Percentiles rank a stretch among this genome's conserved stretches.
These are phyloP conservation scores for Hypoxylon sp. DNA, from an alignment of 2,329 filamentous ascomycete species.

Conservation along the genomic window DNA sequence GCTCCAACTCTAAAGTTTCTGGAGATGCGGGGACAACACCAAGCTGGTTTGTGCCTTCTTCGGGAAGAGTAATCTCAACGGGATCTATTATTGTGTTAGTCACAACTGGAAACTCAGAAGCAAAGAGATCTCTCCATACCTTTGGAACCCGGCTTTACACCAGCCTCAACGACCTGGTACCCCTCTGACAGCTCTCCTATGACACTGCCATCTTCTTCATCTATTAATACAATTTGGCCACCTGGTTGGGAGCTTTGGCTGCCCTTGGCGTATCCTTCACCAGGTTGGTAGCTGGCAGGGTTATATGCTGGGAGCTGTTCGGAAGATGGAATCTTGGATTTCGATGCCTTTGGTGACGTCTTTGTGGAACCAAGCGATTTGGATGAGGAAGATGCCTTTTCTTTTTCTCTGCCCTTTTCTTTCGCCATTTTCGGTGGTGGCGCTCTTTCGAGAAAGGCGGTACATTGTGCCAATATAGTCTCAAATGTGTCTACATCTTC, in stretches of 20 bases:
- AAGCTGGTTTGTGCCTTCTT: slow-evolving; percentile 69
- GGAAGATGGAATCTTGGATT: slow-evolving; percentile 52
- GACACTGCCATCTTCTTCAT: slow-evolving; percentile 95
- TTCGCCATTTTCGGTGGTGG: slow-evolving; percentile 62
- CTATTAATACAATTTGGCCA: slow-evolving; percentile 88
- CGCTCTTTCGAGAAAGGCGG: slow-evolving; percentile 89
- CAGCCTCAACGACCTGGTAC: slow-evolving; percentile 81
- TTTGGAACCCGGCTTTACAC: slow-evolving; percentile 87
- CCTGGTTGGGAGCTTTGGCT: slow-evolving; percentile 65
- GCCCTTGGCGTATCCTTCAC: slow-evolving; percentile 77
- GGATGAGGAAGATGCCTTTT: slow-evolving; percentile 37
- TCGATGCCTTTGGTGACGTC: slow-evolving; percentile 47
- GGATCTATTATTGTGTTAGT: slow-evolving; percentile 63
- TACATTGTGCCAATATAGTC: slow-evolving; percentile 97
- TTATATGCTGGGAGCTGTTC: slow-evolving; percentile 74
- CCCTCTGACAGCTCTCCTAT: slow-evolving; percentile 89
- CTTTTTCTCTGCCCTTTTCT: slow-evolving; percentile 42
- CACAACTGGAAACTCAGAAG: slow-evolving; percentile 23
- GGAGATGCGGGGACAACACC: slow-evolving; percentile 72
- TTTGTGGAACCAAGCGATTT: slow-evolving; percentile 35
- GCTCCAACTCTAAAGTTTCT: slow-evolving; percentile 77
- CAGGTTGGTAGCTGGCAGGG: slow-evolving; percentile 79
- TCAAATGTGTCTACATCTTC: slow-evolving; percentile 97
- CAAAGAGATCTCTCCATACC: slow-evolving; percentile 63
- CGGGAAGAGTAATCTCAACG: slow-evolving; percentile 80